Evolutionary conservation across 2,329 filamentous ascomycete genomes (phyloP).

Genomic region (Diaporthe citrichinensis): DNA sequence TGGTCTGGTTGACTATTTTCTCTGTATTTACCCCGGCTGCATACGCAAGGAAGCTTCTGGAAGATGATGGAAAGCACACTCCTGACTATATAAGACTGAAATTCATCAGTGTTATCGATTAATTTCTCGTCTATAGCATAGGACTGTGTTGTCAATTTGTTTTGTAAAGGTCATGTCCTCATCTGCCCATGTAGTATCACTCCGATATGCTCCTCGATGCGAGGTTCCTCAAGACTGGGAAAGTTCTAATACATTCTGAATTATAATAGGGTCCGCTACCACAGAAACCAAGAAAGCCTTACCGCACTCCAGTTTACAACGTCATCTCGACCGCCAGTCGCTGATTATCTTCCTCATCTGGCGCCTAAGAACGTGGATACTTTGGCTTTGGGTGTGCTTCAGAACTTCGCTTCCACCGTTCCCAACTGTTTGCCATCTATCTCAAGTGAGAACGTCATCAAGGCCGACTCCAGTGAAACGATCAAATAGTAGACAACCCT

Average conservation of each 20-base stretch:
- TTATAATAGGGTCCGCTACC: neutral
- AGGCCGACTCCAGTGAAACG: neutral
- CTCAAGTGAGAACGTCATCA: neutral
- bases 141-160: too few relatives aligned
- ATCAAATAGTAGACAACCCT: too few relatives aligned
- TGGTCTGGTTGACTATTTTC: too few relatives aligned
- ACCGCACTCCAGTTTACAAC: neutral
- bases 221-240: neutral
- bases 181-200: too few relatives aligned
- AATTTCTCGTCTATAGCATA: too few relatives aligned
- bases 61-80: too few relatives aligned
- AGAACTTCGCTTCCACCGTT: neutral
- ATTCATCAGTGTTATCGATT: too few relatives aligned
- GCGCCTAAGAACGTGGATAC: neutral
- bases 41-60: too few relatives aligned
- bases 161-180: too few relatives aligned
- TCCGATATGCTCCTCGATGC: neutral
- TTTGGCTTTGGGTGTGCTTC: neutral
- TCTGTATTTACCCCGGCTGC: too few relatives aligned
- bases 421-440: conserved; percentile 4
- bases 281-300: neutral
- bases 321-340: neutral
- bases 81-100: too few relatives aligned
- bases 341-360: neutral
- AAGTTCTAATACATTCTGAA: neutral